Percentiles rank a stretch among this genome's conserved stretches.
Evolutionary conservation across 345 rosid genomes (phyloP).

Genomic region (Lagerstroemia speciosa): DNA sequence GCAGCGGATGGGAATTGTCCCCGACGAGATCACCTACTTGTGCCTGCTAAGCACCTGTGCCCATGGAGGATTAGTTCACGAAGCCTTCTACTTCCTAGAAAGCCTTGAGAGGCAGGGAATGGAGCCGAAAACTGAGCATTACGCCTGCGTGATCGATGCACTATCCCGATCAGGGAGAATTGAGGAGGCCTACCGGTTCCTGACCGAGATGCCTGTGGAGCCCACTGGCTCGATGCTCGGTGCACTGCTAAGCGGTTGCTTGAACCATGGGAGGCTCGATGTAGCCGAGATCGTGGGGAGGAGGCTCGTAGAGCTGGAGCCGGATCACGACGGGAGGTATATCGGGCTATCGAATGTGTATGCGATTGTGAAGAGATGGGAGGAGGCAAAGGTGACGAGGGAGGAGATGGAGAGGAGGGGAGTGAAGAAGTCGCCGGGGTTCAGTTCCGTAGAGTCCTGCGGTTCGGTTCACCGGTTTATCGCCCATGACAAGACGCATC

Average conservation of each 20-base stretch:
- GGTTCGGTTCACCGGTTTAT: constrained; percentile 51
- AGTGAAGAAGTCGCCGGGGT: constrained; percentile 64
- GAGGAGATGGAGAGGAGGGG: constrained; percentile 77
- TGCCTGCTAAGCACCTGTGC: constrained; percentile 74
- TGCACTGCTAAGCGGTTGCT: constrained; percentile 63
- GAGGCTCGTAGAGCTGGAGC: constrained; percentile 66
- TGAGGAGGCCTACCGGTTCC: constrained; percentile 47
- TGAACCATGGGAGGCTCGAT: constrained; percentile 51
- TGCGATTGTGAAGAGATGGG: constrained; percentile 47
- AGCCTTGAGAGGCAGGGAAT: constrained; percentile 32
- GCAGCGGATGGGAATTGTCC: constrained; percentile 36
- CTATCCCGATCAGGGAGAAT: constrained; percentile 67
- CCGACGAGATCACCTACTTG: constrained; percentile 74
- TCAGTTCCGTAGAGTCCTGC: constrained; percentile 45
- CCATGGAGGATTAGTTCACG: constrained; percentile 64
- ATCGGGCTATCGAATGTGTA: constrained; percentile 58
- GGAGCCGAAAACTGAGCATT: constrained; percentile 62
- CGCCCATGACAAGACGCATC: constrained; percentile 56
- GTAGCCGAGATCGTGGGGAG: constrained; percentile 63
- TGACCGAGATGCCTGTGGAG: constrained; percentile 41
- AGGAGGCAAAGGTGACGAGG: constrained; percentile 50
- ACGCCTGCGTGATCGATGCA: constrained; percentile 79
- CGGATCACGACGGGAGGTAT: constrained; percentile 66
- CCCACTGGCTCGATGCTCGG: constrained; percentile 72
- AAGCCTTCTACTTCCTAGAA: constrained; percentile 58